Evolutionary conservation across 2,329 filamentous ascomycete species (phyloP), one percentile per base, ranked within the genome.

Genomic region (Fusarium siculi): DNA sequence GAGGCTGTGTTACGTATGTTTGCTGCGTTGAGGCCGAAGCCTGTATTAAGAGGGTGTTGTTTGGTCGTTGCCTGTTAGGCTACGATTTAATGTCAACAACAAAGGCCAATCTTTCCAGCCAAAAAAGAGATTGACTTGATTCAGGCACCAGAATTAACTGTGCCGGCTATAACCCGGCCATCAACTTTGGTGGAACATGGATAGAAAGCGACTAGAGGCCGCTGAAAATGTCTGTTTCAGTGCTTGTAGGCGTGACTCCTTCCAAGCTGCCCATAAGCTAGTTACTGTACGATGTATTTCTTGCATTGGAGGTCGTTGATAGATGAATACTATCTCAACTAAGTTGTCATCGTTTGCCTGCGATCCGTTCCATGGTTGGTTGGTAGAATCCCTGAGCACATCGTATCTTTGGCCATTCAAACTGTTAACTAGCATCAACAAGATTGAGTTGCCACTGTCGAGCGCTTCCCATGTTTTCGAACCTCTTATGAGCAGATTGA

Each of bases 11-110:
- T 52, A n/a, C 15, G 39, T 40, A 52, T 25, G 28, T 23, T 16
- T 52, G 8, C 9, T 15, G 43, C 8, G 15, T 25, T 8, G 14
- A n/a, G 23, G 18, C 36, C 18, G 12, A 19, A 40, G 28, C 9
- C 40, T 16, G 43, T 15, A 19, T 68, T 68, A 62, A 37, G 40
- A 44, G 32, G 30, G 16, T 32, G n/a, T 25, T 9, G 32, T 50
- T 68, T 64, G 15, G 12, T 46, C 23, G 66, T 34, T 68, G 66
- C 66, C 66, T 68, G 42, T 21, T 30, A 68, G 66, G 66, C 66
- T 68, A 21, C 66, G n/a, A 25, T 39, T 39, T 63, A 39, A 16
- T 25, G 28, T 23, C n/a, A 40, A 40, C 54, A 49, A n/a, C 14
- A 28, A 39, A 14, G 11, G 16, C 30, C 21, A 34, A 34, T 34